Conservation (phyloP, 495 filamentous ascomycete species). For the Rhizodiscina lignyota region DNA sequence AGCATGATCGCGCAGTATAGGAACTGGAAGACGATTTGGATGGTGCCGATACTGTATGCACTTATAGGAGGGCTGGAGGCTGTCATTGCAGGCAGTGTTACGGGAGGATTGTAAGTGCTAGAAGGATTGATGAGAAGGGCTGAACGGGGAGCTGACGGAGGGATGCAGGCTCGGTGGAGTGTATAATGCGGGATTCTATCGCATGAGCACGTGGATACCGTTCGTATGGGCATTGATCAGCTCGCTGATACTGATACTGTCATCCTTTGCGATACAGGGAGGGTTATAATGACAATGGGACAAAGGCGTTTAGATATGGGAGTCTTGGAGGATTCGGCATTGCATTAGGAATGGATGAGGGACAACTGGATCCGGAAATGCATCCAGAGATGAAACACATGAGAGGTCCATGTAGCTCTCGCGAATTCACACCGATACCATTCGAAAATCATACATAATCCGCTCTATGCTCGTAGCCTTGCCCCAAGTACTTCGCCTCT, state of each 20-base stretch:
- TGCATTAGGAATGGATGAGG: no score
- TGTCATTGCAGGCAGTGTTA: constrained; percentile 70
- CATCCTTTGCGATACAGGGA: constrained; percentile 91
- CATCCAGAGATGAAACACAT: no score
- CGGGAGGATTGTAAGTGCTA: constrained; percentile 69
- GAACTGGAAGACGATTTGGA: constrained; percentile 61
- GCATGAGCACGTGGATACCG: constrained; percentile 95
- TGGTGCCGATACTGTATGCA: constrained; percentile 58
- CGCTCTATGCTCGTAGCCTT: no score
- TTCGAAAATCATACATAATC: no score
- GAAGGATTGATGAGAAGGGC: not conserved
- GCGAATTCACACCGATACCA: no score
- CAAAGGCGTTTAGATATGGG: no score
- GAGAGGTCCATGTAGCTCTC: no score
- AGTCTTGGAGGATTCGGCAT: no score
- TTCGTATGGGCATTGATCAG: constrained; percentile 90
- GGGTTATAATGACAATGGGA: constrained; percentile 45
- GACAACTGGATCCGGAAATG: no score
- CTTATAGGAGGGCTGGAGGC: constrained; percentile 67
- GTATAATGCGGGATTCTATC: constrained; percentile 74
- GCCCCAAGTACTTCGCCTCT: no score
- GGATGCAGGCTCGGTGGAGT: constrained; percentile 61
- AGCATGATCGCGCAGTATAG: constrained; percentile 48
- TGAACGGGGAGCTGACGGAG: constrained; percentile 1
- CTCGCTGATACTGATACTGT: constrained; percentile 73